Evolutionary conservation across 257 asterid species (phyloP).

Genomic region (Gardenia jasminoides): DNA sequence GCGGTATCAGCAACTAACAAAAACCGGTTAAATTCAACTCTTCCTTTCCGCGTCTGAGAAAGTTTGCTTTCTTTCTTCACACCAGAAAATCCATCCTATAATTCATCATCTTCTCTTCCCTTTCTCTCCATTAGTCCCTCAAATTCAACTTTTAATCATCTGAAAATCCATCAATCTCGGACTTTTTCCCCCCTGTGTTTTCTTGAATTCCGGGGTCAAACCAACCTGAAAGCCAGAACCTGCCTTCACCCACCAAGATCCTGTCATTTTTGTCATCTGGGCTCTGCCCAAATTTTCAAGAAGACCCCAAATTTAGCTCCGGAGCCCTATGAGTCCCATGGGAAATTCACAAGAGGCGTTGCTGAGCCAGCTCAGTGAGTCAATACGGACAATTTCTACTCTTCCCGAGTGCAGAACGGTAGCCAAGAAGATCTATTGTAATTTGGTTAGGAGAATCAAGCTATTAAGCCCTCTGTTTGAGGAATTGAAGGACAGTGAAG

Average conservation of each 20-base stretch:
- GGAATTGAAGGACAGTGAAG: slow-evolving; percentile 67
- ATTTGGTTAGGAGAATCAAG: slow-evolving; percentile 81
- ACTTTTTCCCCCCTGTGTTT: background rate
- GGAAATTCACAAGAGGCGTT: slow-evolving; percentile 39
- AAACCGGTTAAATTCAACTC: background rate
- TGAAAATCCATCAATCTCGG: background rate
- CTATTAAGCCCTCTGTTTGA: slow-evolving; percentile 87
- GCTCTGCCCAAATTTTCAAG: slow-evolving; percentile 11
- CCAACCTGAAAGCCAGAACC: background rate
- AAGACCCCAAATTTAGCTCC: slow-evolving; percentile 27
- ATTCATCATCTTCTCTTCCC: background rate
- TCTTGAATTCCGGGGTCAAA: slow-evolving; percentile 17
- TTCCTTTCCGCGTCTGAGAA: slow-evolving; percentile 6
- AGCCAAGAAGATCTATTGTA: slow-evolving; percentile 63
- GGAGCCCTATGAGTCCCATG: slow-evolving; percentile 38
- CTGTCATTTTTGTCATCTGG: slow-evolving; percentile 15
- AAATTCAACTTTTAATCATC: slow-evolving; percentile 12
- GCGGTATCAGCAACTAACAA: background rate
- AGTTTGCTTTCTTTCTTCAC: background rate
- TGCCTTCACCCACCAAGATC: slow-evolving; percentile 4
- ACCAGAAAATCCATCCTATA: background rate
- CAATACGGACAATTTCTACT: slow-evolving; percentile 46
- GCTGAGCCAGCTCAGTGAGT: slow-evolving; percentile 61
- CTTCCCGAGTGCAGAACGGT: slow-evolving; percentile 79
- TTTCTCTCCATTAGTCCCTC: slow-evolving; percentile 3